Percentiles rank a stretch among this genome's conserved stretches.
phyloP scores from a whole-genome alignment of 306 rosid species.

The Cucurbita moschata region DNA sequence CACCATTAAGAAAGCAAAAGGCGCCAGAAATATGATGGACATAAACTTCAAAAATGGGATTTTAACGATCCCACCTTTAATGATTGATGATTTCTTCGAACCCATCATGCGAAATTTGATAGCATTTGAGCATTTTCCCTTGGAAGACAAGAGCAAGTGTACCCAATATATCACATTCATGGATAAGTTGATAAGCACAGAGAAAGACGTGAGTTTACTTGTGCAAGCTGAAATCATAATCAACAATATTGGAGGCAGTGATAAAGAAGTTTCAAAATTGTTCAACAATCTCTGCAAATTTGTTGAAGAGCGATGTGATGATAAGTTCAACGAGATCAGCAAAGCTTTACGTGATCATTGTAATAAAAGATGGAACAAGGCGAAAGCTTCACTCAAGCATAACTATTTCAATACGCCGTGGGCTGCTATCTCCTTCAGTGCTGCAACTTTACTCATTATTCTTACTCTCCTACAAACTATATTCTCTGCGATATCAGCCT shows the following conservation, averaged over 20 bases:
- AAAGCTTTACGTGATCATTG: not conserved
- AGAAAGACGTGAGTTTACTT: not conserved
- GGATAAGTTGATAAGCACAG: not conserved
- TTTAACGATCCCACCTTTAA: not conserved
- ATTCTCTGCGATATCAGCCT: not conserved
- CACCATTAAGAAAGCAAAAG: not conserved
- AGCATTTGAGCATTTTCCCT: slow-evolving; percentile 15
- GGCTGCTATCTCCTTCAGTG: not conserved
- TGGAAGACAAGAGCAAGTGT: not conserved
- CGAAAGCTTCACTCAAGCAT: not conserved
- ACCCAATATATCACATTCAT: not conserved
- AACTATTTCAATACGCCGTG: not conserved
- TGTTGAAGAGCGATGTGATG: too few species aligned
- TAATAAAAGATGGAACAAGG: not conserved
- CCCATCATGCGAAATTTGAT: not conserved
- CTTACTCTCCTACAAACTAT: not conserved
- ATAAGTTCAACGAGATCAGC: not conserved
- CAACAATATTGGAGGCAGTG: not conserved
- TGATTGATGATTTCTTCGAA: not conserved
- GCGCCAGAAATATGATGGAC: not conserved
- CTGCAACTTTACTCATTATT: not conserved
- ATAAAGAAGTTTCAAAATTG: not conserved
- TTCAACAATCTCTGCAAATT: not conserved
- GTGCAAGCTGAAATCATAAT: not conserved
- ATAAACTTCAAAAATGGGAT: not conserved